These are phyloP conservation scores for Penicillium brevicompactum DNA, from an alignment of 2,329 filamentous ascomycete genomes.

Conservation along the genomic window DNA sequence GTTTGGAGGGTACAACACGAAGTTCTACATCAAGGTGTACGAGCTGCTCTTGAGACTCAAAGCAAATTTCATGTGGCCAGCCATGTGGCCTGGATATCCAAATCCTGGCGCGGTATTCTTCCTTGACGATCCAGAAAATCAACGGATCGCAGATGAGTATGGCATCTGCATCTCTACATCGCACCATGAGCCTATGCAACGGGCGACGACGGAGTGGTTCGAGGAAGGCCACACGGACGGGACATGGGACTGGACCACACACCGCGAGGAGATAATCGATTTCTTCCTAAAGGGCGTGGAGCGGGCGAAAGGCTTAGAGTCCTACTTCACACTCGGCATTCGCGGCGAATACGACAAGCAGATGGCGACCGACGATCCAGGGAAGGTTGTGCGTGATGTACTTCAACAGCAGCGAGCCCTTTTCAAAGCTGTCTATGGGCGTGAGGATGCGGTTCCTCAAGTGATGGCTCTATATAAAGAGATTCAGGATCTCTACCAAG, in stretches of 20 bases:
- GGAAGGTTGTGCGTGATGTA: constrained; percentile 41
- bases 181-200: constrained; percentile 72
- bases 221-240: constrained; percentile 46
- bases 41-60: constrained; percentile 69
- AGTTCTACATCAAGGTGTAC: constrained; percentile 70
- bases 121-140: constrained; percentile 69
- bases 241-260: constrained; percentile 69
- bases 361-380: constrained; percentile 18
- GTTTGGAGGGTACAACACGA: constrained; percentile 54
- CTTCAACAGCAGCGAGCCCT: constrained; percentile 62
- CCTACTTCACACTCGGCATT: constrained; percentile 69
- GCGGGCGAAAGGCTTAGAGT: constrained; percentile 66
- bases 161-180: constrained; percentile 73
- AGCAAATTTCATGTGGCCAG: constrained; percentile 76
- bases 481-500: constrained; percentile 68
- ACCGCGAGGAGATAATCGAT: constrained; percentile 67
- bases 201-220: constrained; percentile 51
- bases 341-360: constrained; percentile 46
- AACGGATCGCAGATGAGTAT: constrained; percentile 71
- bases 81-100: constrained; percentile 57
- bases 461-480: constrained; percentile 77
- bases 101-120: constrained; percentile 65
- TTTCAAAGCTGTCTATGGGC: constrained; percentile 56
- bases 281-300: constrained; percentile 70
- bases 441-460: constrained; percentile 61